These are phyloP conservation scores for Loxodes magnus DNA, from an alignment of 73 alveolate species.

Conservation along the genomic window DNA sequence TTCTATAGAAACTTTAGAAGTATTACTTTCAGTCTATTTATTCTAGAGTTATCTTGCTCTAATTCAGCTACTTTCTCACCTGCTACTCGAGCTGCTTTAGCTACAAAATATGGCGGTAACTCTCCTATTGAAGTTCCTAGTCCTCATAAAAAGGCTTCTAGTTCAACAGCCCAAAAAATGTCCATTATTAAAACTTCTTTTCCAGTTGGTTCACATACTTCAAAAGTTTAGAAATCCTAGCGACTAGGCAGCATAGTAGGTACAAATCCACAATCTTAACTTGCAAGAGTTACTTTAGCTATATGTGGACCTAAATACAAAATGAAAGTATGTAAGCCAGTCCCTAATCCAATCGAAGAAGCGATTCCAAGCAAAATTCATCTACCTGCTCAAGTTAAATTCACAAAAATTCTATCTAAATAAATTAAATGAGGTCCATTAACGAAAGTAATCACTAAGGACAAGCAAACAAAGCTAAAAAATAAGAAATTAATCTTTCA, in stretches of 20 bases:
- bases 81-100: conserved; percentile 53
- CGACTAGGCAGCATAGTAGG: conserved; percentile 60
- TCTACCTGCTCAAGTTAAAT: no score
- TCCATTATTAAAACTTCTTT: conserved; percentile 27
- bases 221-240: conserved; percentile 44
- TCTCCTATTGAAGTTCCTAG: conserved; percentile 86
- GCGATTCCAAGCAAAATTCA: conserved; percentile 76
- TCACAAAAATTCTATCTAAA: no score
- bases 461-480: no score
- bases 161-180: conserved; percentile 43
- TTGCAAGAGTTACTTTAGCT: conserved; percentile 68
- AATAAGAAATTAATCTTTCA: no score
- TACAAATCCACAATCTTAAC: conserved; percentile 58
- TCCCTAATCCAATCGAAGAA: conserved; percentile 85
- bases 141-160: conserved; percentile 80
- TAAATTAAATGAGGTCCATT: no score
- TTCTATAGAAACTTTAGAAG: conserved; percentile 42
- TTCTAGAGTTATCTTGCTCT: conserved; percentile 29
- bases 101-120: conserved; percentile 82
- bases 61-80: conserved; percentile 57
- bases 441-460: no score
- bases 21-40: conserved; percentile 36
- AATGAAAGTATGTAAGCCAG: conserved; percentile 84
- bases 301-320: conserved; percentile 81
- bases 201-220: conserved; percentile 34